A percentile compares a stretch with the other conserved stretches of the same genome.
These are phyloP conservation scores for Fraxinus quadrangulata DNA, from an alignment of 257 asterid species.

Conservation along the genomic window DNA sequence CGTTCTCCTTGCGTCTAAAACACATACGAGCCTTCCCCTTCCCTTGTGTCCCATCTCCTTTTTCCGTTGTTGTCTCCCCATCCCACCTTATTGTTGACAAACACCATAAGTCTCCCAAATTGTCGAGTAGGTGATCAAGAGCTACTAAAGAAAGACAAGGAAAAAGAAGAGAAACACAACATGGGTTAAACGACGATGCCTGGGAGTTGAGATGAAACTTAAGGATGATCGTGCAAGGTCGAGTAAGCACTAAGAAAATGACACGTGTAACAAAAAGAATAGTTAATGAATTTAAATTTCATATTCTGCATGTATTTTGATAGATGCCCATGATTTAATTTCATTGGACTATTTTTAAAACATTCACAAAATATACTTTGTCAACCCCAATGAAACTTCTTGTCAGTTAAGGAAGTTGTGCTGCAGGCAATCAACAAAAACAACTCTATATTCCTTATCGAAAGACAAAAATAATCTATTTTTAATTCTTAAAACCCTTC, in stretches of 20 bases:
- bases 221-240: not conserved
- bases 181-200: too few relatives aligned
- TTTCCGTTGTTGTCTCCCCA: too few relatives aligned
- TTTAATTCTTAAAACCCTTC: not conserved
- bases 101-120: too few relatives aligned
- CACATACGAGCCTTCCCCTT: not conserved
- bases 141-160: too few relatives aligned
- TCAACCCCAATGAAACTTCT: not conserved
- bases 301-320: not conserved
- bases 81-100: too few relatives aligned
- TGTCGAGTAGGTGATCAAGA: too few relatives aligned
- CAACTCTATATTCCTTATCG: not conserved
- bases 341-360: not conserved
- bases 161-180: too few relatives aligned
- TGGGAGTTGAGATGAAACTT: not conserved
- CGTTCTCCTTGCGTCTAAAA: too few relatives aligned
- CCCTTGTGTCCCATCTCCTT: not conserved
- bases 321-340: too few relatives aligned
- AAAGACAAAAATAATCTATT: not conserved
- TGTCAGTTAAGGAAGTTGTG: not conserved
- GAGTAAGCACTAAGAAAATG: too few relatives aligned
- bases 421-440: not conserved
- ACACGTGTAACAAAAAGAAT: too few relatives aligned
- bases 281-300: too few relatives aligned
- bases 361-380: not conserved